These are phyloP conservation scores for Aspergillus asperescens DNA, from an alignment of 495 filamentous ascomycete species.

Conservation along the genomic window DNA sequence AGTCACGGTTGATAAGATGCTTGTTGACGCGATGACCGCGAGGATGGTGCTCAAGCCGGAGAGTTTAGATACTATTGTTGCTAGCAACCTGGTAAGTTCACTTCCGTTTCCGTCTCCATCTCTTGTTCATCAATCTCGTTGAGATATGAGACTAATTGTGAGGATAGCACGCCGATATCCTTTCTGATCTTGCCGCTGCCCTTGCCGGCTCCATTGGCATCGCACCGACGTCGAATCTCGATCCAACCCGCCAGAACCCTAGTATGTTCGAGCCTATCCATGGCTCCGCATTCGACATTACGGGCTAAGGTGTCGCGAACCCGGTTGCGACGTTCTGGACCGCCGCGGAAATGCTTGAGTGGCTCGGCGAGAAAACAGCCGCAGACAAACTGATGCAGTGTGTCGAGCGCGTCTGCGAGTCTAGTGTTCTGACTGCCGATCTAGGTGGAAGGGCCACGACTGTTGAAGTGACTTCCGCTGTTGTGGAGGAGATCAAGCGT, in stretches of 20 bases:
- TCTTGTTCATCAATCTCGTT: not conserved
- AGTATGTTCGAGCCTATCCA: slow-evolving; percentile 68
- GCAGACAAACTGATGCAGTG: slow-evolving; percentile 50
- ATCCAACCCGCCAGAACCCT: slow-evolving; percentile 55
- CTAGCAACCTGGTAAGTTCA: slow-evolving; percentile 46
- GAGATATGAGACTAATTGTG: not conserved
- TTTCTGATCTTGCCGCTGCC: slow-evolving; percentile 53
- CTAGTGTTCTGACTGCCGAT: slow-evolving; percentile 55
- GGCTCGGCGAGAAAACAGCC: slow-evolving; percentile 55
- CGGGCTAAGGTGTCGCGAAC: slow-evolving; percentile 66
- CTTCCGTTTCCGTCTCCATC: not conserved
- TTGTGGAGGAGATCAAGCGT: slow-evolving; percentile 52
- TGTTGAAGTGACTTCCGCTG: slow-evolving; percentile 55
- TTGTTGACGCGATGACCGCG: slow-evolving; percentile 56
- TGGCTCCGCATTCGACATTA: slow-evolving; percentile 66
- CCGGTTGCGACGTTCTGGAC: slow-evolving; percentile 68
- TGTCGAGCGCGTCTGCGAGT: slow-evolving; percentile 57
- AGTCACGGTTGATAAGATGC: slow-evolving; percentile 52
- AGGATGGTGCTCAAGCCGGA: slow-evolving; percentile 52
- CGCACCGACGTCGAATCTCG: slow-evolving; percentile 59
- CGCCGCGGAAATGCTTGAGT: slow-evolving; percentile 61
- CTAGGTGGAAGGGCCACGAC: slow-evolving; percentile 53
- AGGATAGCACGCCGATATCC: slow-evolving; percentile 49
- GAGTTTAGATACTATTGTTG: slow-evolving; percentile 52
- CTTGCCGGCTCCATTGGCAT: slow-evolving; percentile 54